These are phyloP conservation scores for Blastobotrys arbuscula DNA, from an alignment of 1,139 yeast genomes.

Conservation along the genomic window DNA sequence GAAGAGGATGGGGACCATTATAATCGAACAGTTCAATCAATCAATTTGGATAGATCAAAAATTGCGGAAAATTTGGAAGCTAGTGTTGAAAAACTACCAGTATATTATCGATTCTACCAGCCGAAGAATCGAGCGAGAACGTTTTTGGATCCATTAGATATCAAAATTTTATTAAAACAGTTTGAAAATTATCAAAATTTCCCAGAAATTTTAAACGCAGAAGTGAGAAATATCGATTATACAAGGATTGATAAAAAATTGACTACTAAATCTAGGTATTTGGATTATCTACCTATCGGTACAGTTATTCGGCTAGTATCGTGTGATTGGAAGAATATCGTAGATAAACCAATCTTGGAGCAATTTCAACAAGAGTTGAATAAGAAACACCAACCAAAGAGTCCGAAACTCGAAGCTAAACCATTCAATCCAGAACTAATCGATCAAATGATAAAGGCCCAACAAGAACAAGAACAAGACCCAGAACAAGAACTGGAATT, in stretches of 20 bases:
- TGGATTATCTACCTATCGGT: constrained; percentile 15
- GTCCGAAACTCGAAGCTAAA: neutral
- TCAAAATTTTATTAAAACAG: constrained; percentile 12
- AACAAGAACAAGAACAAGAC: neutral
- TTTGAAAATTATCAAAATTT: constrained; percentile 12
- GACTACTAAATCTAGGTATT: constrained; percentile 13
- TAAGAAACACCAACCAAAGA: constrained; percentile 9
- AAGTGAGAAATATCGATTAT: constrained; percentile 3
- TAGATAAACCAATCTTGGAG: constrained; percentile 4
- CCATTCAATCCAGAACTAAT: constrained; percentile 9
- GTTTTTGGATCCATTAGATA: constrained; percentile 15
- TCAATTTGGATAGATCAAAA: constrained; percentile 5
- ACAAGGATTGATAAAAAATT: constrained; percentile 7
- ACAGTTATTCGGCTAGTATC: constrained; percentile 14
- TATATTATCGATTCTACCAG: constrained; percentile 18
- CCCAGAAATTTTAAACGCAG: constrained; percentile 11
- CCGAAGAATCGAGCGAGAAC: constrained; percentile 9
- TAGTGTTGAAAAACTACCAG: neutral
- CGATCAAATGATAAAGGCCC: constrained; percentile 2
- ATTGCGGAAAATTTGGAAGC: neutral
- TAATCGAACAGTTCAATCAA: neutral
- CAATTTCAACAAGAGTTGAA: constrained; percentile 4
- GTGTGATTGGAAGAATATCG: constrained; percentile 15
- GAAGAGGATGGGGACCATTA: constrained; percentile 8
- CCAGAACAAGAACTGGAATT: neutral